Conservation (phyloP, 768 basidiomycete genomes). For the Fistulinella prunicolor region DNA sequence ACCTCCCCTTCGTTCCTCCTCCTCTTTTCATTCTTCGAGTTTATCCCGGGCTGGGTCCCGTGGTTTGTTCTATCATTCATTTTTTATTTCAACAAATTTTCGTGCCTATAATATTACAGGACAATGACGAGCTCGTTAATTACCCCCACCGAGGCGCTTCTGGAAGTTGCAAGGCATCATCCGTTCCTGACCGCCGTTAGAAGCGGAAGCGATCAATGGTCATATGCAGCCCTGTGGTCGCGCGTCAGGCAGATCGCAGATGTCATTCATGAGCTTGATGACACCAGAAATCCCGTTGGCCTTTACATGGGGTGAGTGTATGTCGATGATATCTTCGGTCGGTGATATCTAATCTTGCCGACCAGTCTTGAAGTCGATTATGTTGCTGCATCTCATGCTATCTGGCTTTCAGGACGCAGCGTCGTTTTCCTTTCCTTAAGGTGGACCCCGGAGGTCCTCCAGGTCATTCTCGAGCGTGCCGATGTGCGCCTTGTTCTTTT, state of each 20-base stretch:
- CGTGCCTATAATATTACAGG: slow-evolving; percentile 4
- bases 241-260: slow-evolving; percentile 27
- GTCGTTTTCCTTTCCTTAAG: slow-evolving; percentile 26
- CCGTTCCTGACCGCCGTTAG: no score
- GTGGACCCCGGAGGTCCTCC: slow-evolving; percentile 26
- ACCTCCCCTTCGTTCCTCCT: slow-evolving; percentile 6
- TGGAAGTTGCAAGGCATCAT: slow-evolving; percentile 30
- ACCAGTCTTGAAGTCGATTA: slow-evolving; percentile 30
- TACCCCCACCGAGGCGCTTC: slow-evolving; percentile 30
- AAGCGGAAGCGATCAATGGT: slow-evolving; percentile 22
- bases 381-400: slow-evolving; percentile 27
- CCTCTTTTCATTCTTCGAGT: slow-evolving; percentile 5
- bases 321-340: neutral
- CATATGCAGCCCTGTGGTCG: slow-evolving; percentile 29
- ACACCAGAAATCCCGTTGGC: slow-evolving; percentile 23
- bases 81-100: neutral
- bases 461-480: slow-evolving; percentile 22
- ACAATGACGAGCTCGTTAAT: slow-evolving; percentile 15
- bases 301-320: slow-evolving; percentile 25
- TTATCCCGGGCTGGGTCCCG: slow-evolving; percentile 18
- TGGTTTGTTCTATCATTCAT: neutral
- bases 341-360: neutral
- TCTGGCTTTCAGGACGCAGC: slow-evolving; percentile 30
- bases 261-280: slow-evolving; percentile 23
- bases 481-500: slow-evolving; percentile 21